Conservation (phyloP, 805 yeast species). For the Candida sithepensis region DNA sequence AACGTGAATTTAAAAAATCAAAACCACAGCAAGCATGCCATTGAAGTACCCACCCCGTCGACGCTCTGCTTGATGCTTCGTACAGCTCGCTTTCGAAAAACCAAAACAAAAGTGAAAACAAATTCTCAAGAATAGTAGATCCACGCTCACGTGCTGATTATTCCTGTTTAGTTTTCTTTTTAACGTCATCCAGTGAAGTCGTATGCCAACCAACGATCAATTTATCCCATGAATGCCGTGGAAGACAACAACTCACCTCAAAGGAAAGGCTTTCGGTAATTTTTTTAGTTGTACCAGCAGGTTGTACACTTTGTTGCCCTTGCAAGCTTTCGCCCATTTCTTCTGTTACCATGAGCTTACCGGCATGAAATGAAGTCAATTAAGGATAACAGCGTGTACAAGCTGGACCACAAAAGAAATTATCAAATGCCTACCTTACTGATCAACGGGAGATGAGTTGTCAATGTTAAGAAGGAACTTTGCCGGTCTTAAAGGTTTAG, state of each 20-base stretch:
- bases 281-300: too few relatives aligned
- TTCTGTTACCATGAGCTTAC: neutral
- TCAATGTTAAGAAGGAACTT: neutral
- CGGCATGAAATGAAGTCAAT: neutral
- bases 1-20: too few relatives aligned
- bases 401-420: neutral
- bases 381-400: neutral
- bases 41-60: too few relatives aligned
- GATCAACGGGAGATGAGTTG: too few relatives aligned
- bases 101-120: too few relatives aligned
- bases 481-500: neutral
- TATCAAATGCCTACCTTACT: neutral
- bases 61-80: too few relatives aligned
- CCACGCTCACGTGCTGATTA: too few relatives aligned
- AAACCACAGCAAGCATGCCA: too few relatives aligned
- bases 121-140: too few relatives aligned
- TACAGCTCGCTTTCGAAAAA: too few relatives aligned
- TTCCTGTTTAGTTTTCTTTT: neutral
- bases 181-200: neutral
- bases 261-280: neutral
- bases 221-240: neutral
- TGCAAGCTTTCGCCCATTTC: too few relatives aligned
- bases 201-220: neutral
- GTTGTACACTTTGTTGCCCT: too few relatives aligned
- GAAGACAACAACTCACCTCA: neutral